These are phyloP conservation scores for Penicillium arizonense DNA, from an alignment of 495 filamentous ascomycete species.

Conservation along the genomic window DNA sequence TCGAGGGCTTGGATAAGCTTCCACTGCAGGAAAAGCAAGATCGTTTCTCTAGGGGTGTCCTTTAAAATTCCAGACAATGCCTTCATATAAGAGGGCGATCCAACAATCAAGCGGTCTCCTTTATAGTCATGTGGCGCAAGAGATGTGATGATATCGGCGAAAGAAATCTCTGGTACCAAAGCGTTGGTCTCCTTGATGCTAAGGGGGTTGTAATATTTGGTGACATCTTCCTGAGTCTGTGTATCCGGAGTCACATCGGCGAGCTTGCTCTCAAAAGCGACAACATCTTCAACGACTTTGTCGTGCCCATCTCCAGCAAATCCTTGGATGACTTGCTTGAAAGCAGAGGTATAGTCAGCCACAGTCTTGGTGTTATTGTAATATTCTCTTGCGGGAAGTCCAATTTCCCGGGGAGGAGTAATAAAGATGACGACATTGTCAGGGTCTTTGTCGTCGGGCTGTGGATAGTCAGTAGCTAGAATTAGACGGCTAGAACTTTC, in stretches of 20 bases:
- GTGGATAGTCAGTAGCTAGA: not conserved
- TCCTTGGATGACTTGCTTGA: constrained; percentile 42
- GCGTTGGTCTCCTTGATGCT: constrained; percentile 50
- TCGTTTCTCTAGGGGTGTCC: constrained; percentile 44
- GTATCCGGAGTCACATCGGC: constrained; percentile 57
- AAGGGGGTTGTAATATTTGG: constrained; percentile 58
- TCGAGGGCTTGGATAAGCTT: constrained; percentile 56
- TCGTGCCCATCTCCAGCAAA: constrained; percentile 25
- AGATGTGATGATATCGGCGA: constrained; percentile 50
- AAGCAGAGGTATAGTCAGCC: constrained; percentile 47
- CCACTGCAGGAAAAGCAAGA: constrained; percentile 60
- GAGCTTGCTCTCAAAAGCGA: constrained; percentile 60
- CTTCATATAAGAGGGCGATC: constrained; percentile 55
- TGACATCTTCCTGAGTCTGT: constrained; percentile 57
- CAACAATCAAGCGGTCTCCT: constrained; percentile 54
- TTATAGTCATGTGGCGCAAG: constrained; percentile 52
- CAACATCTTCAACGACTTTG: constrained; percentile 42
- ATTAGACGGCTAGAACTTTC: not conserved
- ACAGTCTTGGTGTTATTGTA: constrained; percentile 58
- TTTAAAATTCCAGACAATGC: constrained; percentile 46
- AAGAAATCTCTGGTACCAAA: constrained; percentile 53
- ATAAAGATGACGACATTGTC: constrained; percentile 59
- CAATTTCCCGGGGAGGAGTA: constrained; percentile 50
- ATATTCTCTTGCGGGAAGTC: constrained; percentile 63
- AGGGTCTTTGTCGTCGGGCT: constrained; percentile 64